These are phyloP conservation scores for Zasmidium angulare DNA, from an alignment of 2,329 filamentous ascomycete genomes.

Conservation along the genomic window DNA sequence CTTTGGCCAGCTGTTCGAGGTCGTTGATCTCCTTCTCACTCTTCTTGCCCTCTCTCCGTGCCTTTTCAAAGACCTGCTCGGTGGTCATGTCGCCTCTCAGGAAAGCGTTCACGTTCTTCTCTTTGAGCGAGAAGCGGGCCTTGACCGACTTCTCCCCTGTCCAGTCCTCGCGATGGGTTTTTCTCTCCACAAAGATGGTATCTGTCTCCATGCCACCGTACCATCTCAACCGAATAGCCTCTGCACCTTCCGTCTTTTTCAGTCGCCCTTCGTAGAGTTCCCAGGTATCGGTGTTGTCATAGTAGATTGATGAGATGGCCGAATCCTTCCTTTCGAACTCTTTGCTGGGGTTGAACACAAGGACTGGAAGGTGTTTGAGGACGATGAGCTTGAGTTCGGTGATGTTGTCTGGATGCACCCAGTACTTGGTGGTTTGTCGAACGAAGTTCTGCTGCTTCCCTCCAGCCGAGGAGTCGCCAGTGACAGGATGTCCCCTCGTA, in stretches of 20 bases:
- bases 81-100: conserved; percentile 81
- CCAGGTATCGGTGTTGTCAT: conserved; percentile 91
- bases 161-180: conserved; percentile 98
- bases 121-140: conserved; percentile 89
- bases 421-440: conserved; percentile 97
- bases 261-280: conserved; percentile 90
- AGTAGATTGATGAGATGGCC: conserved; percentile 98
- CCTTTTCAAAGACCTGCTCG: conserved; percentile 91
- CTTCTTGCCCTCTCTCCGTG: conserved; percentile 92
- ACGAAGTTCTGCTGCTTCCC: conserved; percentile 94
- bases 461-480: conserved; percentile 87
- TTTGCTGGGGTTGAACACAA: conserved; percentile 97
- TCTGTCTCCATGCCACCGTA: conserved; percentile 96
- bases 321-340: conserved; percentile 89
- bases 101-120: conserved; percentile 95
- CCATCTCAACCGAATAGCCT: conserved; percentile 94
- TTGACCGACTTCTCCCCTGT: conserved; percentile 99
- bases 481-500: conserved; percentile 86
- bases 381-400: conserved; percentile 98
- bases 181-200: conserved; percentile 94
- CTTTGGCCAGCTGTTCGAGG: conserved; percentile 82
- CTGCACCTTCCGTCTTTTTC: conserved; percentile 96
- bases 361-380: conserved; percentile 91
- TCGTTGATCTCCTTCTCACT: conserved; percentile 86
- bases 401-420: conserved; percentile 98